Evolutionary conservation across 805 yeast species (phyloP), one percentile per base, ranked within the genome.

Genomic region (Yarrowia keelungensis): DNA sequence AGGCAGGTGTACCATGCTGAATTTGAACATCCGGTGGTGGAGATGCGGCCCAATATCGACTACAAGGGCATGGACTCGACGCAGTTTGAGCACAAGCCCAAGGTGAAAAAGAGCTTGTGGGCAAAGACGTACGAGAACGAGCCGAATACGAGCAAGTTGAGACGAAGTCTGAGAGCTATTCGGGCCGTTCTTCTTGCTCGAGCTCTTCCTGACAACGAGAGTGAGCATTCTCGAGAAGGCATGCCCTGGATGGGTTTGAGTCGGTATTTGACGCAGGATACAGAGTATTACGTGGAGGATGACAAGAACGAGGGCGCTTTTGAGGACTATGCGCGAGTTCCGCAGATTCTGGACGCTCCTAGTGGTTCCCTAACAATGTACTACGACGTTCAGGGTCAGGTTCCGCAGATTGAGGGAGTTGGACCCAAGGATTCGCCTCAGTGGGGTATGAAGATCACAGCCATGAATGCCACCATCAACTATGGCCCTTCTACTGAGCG

Each of bases 401-500:
- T 85, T 3, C 81, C 87, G 1, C n/a, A 8, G 14, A 49, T 32
- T 15, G 53, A 49, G 8, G 14, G 19, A 2, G 39, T n/a, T 7
- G 53, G 53, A 32, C 19, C 39, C 14, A 32, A 49, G 19, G 39
- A 26, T 32, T 32, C 79, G 10, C 92, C 92, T 0, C 81, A 80
- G 56, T 81, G 82, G 75, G 93, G 93, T 0, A 72, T 89, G 8
- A 89, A 89, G 66, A 65, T 93, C 9, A 81, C 81, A 14, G 71
- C 91, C 1, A 81, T 84, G 1, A 83, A 85, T 68, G 87, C 92
- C 0, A 87, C 90, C 0, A 79, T 92, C 0, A 89, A 89, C 72
- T 93, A 91, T 75, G 99, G 99, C 0, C 97, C 99, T 0, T 94
- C 98, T 97, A 90, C 97, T 0, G 97, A 95, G 70, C 86, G 94